Evolutionary conservation across 164 flowering plant species (phyloP).

Genomic region (Dillenia turbinata): DNA sequence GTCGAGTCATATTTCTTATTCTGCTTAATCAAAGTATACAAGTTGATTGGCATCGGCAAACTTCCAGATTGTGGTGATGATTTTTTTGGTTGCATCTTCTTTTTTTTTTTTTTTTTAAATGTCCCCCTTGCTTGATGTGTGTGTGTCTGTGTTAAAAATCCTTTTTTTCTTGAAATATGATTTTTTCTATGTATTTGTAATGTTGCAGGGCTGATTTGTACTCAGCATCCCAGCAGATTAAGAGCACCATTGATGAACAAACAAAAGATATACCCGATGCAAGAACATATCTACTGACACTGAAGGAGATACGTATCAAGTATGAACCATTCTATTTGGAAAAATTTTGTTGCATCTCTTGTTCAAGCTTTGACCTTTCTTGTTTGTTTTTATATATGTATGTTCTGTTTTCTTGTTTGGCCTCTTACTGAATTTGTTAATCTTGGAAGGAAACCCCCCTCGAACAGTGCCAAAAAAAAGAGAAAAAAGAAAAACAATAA

Average conservation of each 20-base stretch:
- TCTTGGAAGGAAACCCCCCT: no score
- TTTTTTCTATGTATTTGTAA: not conserved
- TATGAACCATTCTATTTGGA: conserved; percentile 23
- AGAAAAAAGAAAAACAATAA: no score
- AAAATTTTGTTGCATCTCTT: not conserved
- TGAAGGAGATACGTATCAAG: conserved; percentile 74
- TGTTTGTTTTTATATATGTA: not conserved
- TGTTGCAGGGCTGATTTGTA: conserved; percentile 68
- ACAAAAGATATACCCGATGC: conserved; percentile 80
- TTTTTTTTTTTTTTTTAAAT: not conserved
- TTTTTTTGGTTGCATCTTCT: not conserved
- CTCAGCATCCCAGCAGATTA: conserved; percentile 74
- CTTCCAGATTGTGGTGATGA: no score
- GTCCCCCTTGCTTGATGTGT: no score
- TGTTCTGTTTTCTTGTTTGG: no score
- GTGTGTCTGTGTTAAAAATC: no score
- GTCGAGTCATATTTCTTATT: no score
- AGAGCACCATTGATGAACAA: conserved; percentile 49
- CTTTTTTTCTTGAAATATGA: no score
- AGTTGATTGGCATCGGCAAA: no score
- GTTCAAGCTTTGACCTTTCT: not conserved
- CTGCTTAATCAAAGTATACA: no score
- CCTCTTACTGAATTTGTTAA: no score
- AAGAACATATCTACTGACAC: conserved; percentile 57
- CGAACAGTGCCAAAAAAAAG: no score